These are phyloP conservation scores for Arctium minus DNA, from an alignment of 129 eudicot genomes.

Conservation along the genomic window DNA sequence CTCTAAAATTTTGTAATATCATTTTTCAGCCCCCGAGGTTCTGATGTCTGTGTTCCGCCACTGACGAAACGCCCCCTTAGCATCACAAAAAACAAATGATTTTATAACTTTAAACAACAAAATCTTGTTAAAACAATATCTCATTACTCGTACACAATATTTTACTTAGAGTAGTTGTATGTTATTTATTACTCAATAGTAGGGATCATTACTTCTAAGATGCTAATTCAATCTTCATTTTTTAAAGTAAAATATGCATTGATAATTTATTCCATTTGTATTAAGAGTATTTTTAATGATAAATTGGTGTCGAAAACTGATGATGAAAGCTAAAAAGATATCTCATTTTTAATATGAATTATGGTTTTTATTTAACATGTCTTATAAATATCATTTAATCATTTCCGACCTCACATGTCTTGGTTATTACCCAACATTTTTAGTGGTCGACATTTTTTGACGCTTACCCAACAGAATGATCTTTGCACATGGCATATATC, in stretches of 20 bases:
- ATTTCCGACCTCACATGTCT: conserved; percentile 14
- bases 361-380: background rate
- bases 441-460: conserved; percentile 25
- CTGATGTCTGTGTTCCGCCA: too few species aligned
- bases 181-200: background rate
- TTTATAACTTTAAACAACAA: too few species aligned
- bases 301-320: background rate
- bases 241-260: background rate
- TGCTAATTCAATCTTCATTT: too few species aligned
- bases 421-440: conserved; percentile 28
- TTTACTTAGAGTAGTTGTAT: too few species aligned
- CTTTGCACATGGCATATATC: conserved; percentile 1
- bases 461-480: conserved; percentile 24
- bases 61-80: too few species aligned
- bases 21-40: too few species aligned
- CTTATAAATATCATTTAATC: background rate
- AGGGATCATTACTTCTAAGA: background rate
- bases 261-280: background rate
- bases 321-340: background rate
- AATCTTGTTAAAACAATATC: too few species aligned
- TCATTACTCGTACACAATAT: background rate
- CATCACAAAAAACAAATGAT: too few species aligned
- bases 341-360: too few species aligned
- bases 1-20: too few species aligned
- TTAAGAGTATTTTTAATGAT: background rate